Conservation (phyloP, 495 filamentous ascomycete species). For the Poronia punctata region DNA sequence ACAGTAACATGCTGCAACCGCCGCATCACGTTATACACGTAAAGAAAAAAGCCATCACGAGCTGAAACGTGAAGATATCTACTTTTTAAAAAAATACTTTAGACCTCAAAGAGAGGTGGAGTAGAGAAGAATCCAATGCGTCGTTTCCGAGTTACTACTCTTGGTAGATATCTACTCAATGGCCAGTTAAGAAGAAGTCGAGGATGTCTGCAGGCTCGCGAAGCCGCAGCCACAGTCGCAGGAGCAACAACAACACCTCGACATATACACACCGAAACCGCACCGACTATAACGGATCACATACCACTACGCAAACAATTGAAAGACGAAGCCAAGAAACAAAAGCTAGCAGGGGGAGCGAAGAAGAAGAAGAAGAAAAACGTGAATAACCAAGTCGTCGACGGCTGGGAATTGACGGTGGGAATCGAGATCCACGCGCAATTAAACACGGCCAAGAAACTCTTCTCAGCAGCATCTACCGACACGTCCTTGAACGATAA, state of each 20-base stretch:
- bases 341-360: slow-evolving; percentile 30
- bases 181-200: slow-evolving; percentile 31
- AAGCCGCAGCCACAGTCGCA: too few species aligned
- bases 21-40: too few species aligned
- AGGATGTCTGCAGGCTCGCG: slow-evolving; percentile 37
- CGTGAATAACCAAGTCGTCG: slow-evolving; percentile 43
- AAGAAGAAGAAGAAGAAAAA: slow-evolving; percentile 33
- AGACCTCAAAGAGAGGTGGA: too few species aligned
- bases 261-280: slow-evolving; percentile 13
- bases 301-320: slow-evolving; percentile 65
- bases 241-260: too few species aligned
- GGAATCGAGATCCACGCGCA: slow-evolving; percentile 98
- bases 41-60: too few species aligned
- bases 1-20: too few species aligned
- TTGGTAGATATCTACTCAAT: slow-evolving; percentile 42
- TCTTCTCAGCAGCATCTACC: slow-evolving; percentile 75
- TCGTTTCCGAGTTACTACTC: slow-evolving; percentile 25
- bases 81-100: too few species aligned
- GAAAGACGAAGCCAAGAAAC: slow-evolving; percentile 61
- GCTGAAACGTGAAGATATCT: too few species aligned
- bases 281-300: slow-evolving; percentile 8
- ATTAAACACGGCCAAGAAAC: slow-evolving; percentile 74
- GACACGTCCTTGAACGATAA: slow-evolving; percentile 60
- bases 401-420: slow-evolving; percentile 82
- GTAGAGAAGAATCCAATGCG: slow-evolving; percentile 21